phyloP scores from a whole-genome alignment of 2,329 filamentous ascomycete genomes.

The Claviceps sp. region DNA sequence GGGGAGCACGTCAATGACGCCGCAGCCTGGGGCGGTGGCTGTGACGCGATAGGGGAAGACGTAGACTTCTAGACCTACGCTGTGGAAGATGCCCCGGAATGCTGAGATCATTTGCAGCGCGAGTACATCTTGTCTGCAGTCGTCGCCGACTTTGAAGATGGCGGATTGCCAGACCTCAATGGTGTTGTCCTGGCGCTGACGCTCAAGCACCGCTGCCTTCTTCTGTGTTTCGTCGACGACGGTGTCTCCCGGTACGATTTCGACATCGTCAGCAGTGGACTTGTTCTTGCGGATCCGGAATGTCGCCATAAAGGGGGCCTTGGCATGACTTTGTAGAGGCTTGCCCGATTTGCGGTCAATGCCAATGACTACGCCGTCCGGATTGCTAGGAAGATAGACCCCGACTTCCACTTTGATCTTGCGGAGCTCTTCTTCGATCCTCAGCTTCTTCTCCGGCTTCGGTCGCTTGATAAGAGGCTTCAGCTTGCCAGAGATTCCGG shows the following conservation, averaged over 20 bases:
- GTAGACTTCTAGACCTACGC: slow-evolving; percentile 87
- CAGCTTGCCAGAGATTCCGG: slow-evolving; percentile 85
- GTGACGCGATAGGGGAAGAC: slow-evolving; percentile 97
- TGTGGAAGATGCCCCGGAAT: slow-evolving; percentile 94
- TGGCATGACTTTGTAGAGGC: slow-evolving; percentile 92
- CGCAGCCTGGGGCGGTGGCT: slow-evolving; percentile 90
- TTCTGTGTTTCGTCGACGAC: slow-evolving; percentile 31
- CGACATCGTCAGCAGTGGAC: slow-evolving; percentile 11
- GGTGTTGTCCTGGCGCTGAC: slow-evolving; percentile 32
- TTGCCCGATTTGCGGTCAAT: slow-evolving; percentile 98
- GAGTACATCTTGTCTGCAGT: slow-evolving; percentile 92
- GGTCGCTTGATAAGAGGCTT: slow-evolving; percentile 83
- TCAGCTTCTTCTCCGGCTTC: slow-evolving; percentile 96
- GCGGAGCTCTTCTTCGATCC: slow-evolving; percentile 95
- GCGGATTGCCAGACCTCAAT: slow-evolving; percentile 98
- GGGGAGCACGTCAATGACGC: slow-evolving; percentile 93
- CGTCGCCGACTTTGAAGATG: slow-evolving; percentile 99
- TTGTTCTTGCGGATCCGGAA: slow-evolving; percentile 87
- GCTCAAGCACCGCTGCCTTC: not conserved
- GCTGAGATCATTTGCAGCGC: slow-evolving; percentile 96
- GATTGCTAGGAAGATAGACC: slow-evolving; percentile 93
- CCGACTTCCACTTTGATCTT: slow-evolving; percentile 96
- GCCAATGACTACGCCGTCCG: slow-evolving; percentile 90
- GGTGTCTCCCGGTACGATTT: slow-evolving; percentile 11
- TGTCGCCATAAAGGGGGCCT: slow-evolving; percentile 97